phyloP scores from a whole-genome alignment of 73 alveolate genomes.

The Tetrahymena borealis region DNA sequence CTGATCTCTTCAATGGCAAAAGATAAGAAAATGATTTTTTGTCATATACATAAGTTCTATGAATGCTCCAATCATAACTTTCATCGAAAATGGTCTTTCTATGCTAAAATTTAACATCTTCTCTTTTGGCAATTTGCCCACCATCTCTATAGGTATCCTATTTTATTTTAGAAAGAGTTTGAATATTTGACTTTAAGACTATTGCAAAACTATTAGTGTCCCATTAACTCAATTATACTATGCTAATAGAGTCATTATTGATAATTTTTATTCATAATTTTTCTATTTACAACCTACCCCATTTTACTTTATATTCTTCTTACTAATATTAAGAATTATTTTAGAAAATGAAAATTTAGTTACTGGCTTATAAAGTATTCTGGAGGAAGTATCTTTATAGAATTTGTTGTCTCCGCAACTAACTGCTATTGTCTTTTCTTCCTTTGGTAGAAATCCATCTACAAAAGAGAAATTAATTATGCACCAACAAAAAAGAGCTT shows the following conservation, averaged over 20 bases:
- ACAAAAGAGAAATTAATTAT: too few species aligned
- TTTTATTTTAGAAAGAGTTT: not conserved
- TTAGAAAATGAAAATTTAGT: not conserved
- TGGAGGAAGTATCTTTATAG: not conserved
- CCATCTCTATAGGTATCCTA: not conserved
- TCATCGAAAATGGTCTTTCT: not conserved
- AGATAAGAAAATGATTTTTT: not conserved
- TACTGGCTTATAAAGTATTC: not conserved
- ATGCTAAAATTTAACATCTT: not conserved
- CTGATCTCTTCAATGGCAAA: not conserved
- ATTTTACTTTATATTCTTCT: too few species aligned
- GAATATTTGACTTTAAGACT: not conserved
- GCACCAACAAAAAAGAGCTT: too few species aligned
- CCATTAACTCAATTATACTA: too few species aligned
- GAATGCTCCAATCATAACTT: not conserved
- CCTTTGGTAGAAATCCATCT: not conserved
- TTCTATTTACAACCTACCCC: too few species aligned
- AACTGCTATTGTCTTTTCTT: not conserved
- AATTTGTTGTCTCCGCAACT: not conserved
- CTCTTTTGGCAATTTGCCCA: not conserved
- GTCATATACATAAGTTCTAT: not conserved
- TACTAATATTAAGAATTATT: too few species aligned
- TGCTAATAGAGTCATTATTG: too few species aligned
- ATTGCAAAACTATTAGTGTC: too few species aligned
- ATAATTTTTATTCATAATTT: too few species aligned